These are phyloP conservation scores for Marchantia polymorpha DNA, from an alignment of 225 moss, liverwort and hornwort species.

Conservation along the genomic window DNA sequence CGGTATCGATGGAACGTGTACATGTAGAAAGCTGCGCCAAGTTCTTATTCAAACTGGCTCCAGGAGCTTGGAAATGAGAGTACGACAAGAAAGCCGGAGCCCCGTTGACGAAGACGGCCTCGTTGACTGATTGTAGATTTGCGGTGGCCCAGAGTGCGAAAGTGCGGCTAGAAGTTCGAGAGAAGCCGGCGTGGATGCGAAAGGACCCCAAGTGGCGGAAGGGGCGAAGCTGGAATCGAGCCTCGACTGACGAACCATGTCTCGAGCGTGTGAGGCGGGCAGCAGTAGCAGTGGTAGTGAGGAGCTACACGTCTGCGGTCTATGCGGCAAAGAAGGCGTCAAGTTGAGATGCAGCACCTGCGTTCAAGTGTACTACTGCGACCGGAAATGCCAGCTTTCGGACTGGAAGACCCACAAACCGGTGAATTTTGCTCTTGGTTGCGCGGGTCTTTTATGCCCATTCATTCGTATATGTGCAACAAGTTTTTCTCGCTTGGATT, in stretches of 20 bases:
- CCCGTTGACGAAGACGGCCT: no score
- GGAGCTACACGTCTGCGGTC: background rate
- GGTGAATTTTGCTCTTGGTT: background rate
- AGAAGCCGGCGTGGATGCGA: no score
- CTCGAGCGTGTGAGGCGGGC: background rate
- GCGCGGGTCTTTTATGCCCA: background rate
- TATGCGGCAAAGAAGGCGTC: background rate
- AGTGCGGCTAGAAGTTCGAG: no score
- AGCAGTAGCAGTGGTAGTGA: background rate
- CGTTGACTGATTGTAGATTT: no score
- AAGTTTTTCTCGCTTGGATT: no score
- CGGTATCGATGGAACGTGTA: no score
- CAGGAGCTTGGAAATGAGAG: no score
- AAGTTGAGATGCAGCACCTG: background rate
- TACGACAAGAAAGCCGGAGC: no score
- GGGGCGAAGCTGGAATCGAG: background rate
- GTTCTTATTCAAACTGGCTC: no score
- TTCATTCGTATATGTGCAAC: background rate
- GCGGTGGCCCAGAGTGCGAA: no score
- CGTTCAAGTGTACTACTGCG: background rate
- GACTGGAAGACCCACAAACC: conserved; percentile 5
- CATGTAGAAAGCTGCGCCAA: no score
- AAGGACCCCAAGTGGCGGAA: no score
- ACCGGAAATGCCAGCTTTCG: background rate
- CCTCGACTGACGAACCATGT: background rate